Evolutionary conservation across 768 basidiomycete species (phyloP), one percentile per base, ranked within the genome.

Genomic region (Boletus fagicola): DNA sequence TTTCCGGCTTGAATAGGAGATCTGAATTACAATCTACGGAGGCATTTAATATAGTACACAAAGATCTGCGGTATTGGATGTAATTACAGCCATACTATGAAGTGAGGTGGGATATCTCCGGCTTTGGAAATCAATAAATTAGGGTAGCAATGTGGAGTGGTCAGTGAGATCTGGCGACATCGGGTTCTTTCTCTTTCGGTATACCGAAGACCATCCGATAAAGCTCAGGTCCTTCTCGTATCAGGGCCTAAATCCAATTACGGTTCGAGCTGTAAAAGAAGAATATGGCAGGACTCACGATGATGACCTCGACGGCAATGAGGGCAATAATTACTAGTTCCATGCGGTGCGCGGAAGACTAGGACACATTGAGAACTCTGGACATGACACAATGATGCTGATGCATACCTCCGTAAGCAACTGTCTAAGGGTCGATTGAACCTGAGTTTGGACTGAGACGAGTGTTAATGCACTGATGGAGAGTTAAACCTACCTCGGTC

Each of bases 271-370:
- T 8, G 22, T 16, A 8, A 30, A 48, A 3, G 2, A 39, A 20
- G 24, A 43, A 5, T 5, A 1, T 36, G 18, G 20, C 8, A 45
- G 30, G 35, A 76, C 86, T 68, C 65, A 94, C 94, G 49, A 97
- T 89, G 64, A 93, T 78, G n/a, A 94, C 93, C 72, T 96, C 94
- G 12, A 97, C 92, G 0, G 94, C 92, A 66, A 98, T 97, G 49
- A 98, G 86, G 1, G 84, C 80, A 62, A 98, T 98, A 69, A 98
- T 98, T 60, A 98, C 90, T 5, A 96, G 77, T 74, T 98, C 96
- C 90, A 98, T 94, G 2, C 90, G 85, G 66, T 97, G 92, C 3
- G 81, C 83, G 5, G 90, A 92, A 4, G 92, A 91, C 91, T 96
- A 64, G n/a, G 11, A 59, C 49, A 49, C 11, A 18, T 30, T 56